phyloP scores from a whole-genome alignment of 176 grass and related monocot genomes.

The Phoenix dactylifera region DNA sequence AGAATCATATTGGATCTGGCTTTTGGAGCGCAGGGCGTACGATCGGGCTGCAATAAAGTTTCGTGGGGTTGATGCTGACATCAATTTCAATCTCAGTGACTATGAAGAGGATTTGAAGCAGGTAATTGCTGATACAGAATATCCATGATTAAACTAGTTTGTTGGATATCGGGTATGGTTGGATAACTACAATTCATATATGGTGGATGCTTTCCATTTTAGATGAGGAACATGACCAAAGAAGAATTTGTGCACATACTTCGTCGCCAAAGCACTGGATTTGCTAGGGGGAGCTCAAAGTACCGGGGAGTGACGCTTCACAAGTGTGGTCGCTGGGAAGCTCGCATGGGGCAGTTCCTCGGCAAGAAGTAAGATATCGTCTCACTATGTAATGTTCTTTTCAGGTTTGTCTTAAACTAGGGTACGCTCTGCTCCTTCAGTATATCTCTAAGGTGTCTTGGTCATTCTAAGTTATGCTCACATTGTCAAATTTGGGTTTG shows the following conservation, averaged over 20 bases:
- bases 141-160: too few species aligned
- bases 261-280: constrained; percentile 15
- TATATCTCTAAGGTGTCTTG: too few species aligned
- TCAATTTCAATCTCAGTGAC: constrained; percentile 4
- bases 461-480: too few species aligned
- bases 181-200: too few species aligned
- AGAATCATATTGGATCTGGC: neutral
- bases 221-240: constrained; percentile 1
- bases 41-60: constrained; percentile 16
- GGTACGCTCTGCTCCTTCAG: too few species aligned
- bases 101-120: constrained; percentile 18
- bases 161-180: too few species aligned
- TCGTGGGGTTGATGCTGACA: constrained; percentile 13
- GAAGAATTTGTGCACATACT: constrained; percentile 18
- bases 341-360: constrained; percentile 92
- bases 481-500: too few species aligned
- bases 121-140: constrained; percentile 16
- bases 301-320: constrained; percentile 15
- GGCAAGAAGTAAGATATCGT: constrained; percentile 71
- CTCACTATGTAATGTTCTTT: neutral
- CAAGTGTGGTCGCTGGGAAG: constrained; percentile 59
- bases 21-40: constrained; percentile 7
- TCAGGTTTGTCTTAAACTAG: neutral
- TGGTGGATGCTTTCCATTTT: neutral
- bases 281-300: constrained; percentile 5